phyloP scores from a whole-genome alignment of 441 rosid species.

The Erodium trifolium region DNA sequence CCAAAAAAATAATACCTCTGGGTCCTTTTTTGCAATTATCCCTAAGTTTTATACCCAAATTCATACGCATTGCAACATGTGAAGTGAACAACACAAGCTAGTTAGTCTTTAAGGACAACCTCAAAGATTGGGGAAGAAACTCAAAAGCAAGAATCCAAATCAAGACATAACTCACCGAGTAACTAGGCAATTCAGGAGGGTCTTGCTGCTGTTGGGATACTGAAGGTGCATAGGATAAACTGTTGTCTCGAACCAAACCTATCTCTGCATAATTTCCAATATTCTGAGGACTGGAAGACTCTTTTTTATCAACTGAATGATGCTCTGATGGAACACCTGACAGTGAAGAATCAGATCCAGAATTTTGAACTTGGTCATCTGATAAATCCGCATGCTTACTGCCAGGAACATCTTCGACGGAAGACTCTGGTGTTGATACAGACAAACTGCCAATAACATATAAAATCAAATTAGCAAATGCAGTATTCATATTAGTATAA shows the following conservation, averaged over 20 bases:
- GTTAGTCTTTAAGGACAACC: background rate
- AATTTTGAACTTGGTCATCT: slow-evolving; percentile 47
- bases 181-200: slow-evolving; percentile 47
- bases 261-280: slow-evolving; percentile 45
- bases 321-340: slow-evolving; percentile 43
- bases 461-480: background rate
- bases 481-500: background rate
- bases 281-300: slow-evolving; percentile 45
- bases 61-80: background rate
- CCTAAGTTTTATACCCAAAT: background rate
- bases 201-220: slow-evolving; percentile 53
- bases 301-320: slow-evolving; percentile 51
- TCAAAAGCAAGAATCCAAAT: background rate
- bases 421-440: slow-evolving; percentile 35
- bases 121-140: background rate
- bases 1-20: no score
- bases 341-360: slow-evolving; percentile 52
- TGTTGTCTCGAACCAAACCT: slow-evolving; percentile 45
- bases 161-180: slow-evolving; percentile 42
- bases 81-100: background rate
- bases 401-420: slow-evolving; percentile 35
- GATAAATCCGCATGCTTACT: slow-evolving; percentile 38
- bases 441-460: slow-evolving; percentile 39
- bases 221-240: slow-evolving; percentile 45
- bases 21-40: no score